phyloP scores from a whole-genome alignment of 2,329 filamentous ascomycete species.

The Cladosporium colombiae region DNA sequence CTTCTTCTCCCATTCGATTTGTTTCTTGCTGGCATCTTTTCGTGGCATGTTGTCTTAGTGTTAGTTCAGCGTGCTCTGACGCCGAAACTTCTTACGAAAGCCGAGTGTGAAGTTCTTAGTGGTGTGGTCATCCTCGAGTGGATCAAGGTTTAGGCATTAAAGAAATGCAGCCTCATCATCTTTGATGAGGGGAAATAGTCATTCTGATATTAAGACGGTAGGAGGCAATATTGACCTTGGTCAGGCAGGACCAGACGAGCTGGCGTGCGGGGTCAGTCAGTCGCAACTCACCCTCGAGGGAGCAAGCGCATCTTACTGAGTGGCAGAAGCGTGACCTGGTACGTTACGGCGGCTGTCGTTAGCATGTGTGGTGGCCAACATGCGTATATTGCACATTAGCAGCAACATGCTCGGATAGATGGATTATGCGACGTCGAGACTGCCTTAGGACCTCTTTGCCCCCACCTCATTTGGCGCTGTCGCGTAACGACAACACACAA shows the following conservation, averaged over 20 bases:
- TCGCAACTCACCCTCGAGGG: not conserved
- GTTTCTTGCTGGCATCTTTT: constrained; percentile 22
- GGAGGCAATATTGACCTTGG: not conserved
- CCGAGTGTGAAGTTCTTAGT: not conserved
- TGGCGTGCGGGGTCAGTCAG: not conserved
- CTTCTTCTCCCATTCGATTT: constrained; percentile 17
- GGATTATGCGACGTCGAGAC: not conserved
- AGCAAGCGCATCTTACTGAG: not conserved
- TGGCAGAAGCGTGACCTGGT: not conserved
- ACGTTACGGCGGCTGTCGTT: not conserved
- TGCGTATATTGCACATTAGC: not conserved
- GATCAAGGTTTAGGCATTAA: not conserved
- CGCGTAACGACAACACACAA: not conserved
- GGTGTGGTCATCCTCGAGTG: constrained; percentile 10
- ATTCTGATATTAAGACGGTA: not conserved
- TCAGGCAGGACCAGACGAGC: not conserved
- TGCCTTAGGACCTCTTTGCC: not conserved
- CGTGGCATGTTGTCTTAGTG: constrained; percentile 10
- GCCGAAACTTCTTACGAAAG: constrained; percentile 13
- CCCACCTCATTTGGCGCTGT: not conserved
- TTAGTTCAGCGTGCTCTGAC: not conserved
- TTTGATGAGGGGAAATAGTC: not conserved
- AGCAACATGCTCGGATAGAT: not conserved
- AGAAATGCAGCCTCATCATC: not conserved
- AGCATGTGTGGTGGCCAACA: not conserved